Base-by-base conservation (phyloP, 768 basidiomycete species). In the Mycena indigotica region DNA sequence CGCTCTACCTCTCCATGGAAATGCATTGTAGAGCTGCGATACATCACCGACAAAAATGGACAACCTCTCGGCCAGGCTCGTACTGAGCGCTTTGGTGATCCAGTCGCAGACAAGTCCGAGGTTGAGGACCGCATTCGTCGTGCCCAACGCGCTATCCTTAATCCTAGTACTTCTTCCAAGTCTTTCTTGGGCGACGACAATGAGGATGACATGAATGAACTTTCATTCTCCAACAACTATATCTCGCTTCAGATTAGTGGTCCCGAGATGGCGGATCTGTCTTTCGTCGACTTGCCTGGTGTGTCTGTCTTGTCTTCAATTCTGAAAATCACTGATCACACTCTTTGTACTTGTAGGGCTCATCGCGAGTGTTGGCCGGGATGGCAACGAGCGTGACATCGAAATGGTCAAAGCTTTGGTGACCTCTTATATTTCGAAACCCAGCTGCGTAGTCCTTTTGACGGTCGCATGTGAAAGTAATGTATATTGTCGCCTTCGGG, bases 381-480 rank as follows among this genome's bases (percentile, higher is more conserved):
- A 71, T 53, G 81, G 86, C 1, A 79, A 83, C 46, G 71, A 71
- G 3, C 69, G 73, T 15, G 88, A 91, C 55, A 86, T 89, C 30
- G 75, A 77, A 2, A 79, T 89, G 2, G 84, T 91, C 25, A 77
- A 84, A 56, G 73, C 73, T 1, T 71, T 91, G 0, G 85, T 86
- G 0, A 71, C 75, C 0, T 72, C 81, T 0, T 89, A 89, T 59
- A 89, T 91, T 60, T 68, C 68, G 49, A 79, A 80, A 56, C 80
- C 82, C 0, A 89, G 78, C 52, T 89, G 89, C 35, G 82, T 84
- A 6, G 80, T 86, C 17, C 69, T 91, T 0, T 57, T 89, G 25
- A 81, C 80, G 0, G 79, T 84, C 0, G 80, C 88, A 0, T 87
- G 86, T 62, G 86, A 88, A 69, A 86, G 87, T 87, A n/a, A n/a